phyloP scores from a whole-genome alignment of 192 early-diverging fungal species.

The Backusella westeae region DNA sequence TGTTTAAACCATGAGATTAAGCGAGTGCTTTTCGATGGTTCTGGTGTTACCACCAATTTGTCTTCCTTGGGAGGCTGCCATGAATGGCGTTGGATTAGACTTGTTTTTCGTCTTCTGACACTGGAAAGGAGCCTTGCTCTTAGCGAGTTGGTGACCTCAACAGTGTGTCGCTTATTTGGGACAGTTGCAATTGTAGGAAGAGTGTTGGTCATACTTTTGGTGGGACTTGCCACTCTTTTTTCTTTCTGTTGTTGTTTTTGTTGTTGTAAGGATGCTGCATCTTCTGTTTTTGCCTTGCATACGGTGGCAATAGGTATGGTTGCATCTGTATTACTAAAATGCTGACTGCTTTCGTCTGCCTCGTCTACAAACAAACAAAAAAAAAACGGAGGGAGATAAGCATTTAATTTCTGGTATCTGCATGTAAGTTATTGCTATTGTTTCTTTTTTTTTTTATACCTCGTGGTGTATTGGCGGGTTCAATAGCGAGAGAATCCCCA shows the following conservation, averaged over 20 bases:
- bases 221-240: background rate
- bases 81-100: background rate
- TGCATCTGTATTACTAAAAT: constrained; percentile 1
- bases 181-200: background rate
- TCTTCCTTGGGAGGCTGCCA: background rate
- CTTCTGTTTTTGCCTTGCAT: constrained; percentile 6
- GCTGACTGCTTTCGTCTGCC: background rate
- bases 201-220: background rate
- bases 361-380: background rate
- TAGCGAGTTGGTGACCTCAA: background rate
- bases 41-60: background rate
- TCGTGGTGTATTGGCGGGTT: background rate
- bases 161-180: background rate
- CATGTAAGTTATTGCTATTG: background rate
- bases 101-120: background rate
- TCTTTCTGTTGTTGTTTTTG: background rate
- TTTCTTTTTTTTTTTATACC: background rate
- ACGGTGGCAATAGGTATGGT: constrained; percentile 3
- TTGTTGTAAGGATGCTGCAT: background rate
- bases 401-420: background rate
- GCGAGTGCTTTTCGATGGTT: constrained; percentile 1
- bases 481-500: background rate
- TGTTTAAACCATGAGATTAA: constrained; percentile 3
- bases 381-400: background rate
- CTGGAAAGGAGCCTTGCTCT: background rate